Percentiles rank a stretch among this genome's conserved stretches.
phyloP scores from a whole-genome alignment of 2,329 filamentous ascomycete genomes.

The Apiospora kogelbergensis region DNA sequence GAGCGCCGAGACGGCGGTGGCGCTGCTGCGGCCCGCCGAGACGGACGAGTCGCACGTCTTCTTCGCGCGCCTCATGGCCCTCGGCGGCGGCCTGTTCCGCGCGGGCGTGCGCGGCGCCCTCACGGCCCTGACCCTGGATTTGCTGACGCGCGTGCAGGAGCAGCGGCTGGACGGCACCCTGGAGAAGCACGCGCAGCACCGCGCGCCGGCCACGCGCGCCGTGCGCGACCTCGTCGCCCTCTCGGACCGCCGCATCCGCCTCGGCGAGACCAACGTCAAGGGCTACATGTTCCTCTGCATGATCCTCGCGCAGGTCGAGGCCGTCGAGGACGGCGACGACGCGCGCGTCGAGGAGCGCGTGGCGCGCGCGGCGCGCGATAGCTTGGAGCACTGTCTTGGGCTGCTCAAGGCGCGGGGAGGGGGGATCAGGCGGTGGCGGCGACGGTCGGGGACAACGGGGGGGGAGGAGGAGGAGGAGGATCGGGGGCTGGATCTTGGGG shows the following conservation, averaged over 20 bases:
- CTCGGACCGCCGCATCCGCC: constrained; percentile 32
- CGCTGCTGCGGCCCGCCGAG: constrained; percentile 23
- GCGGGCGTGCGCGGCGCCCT: constrained; percentile 32
- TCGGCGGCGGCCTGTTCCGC: constrained; percentile 41
- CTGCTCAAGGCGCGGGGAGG: constrained; percentile 25
- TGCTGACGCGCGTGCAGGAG: constrained; percentile 32
- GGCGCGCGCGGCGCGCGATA: constrained; percentile 32
- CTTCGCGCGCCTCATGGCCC: constrained; percentile 37
- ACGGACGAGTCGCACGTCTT: constrained; percentile 30
- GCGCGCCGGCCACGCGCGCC: constrained; percentile 32
- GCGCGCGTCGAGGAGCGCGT: constrained; percentile 28
- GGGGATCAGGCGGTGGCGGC: not conserved
- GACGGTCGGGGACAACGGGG: not conserved
- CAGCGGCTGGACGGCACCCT: constrained; percentile 23
- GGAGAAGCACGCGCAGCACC: constrained; percentile 24
- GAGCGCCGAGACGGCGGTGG: constrained; percentile 43
- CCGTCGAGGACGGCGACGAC: constrained; percentile 25
- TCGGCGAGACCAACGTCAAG: constrained; percentile 11
- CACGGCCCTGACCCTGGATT: constrained; percentile 35
- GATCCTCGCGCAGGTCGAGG: constrained; percentile 39
- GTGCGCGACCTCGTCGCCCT: constrained; percentile 29
- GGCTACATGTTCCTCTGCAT: constrained; percentile 22
- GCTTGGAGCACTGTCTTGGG: constrained; percentile 31
- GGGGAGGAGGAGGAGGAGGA: not conserved
- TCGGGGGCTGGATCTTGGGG: not conserved